phyloP scores from a whole-genome alignment of 139 green algal genomes.

The Chlorella sp. region DNA sequence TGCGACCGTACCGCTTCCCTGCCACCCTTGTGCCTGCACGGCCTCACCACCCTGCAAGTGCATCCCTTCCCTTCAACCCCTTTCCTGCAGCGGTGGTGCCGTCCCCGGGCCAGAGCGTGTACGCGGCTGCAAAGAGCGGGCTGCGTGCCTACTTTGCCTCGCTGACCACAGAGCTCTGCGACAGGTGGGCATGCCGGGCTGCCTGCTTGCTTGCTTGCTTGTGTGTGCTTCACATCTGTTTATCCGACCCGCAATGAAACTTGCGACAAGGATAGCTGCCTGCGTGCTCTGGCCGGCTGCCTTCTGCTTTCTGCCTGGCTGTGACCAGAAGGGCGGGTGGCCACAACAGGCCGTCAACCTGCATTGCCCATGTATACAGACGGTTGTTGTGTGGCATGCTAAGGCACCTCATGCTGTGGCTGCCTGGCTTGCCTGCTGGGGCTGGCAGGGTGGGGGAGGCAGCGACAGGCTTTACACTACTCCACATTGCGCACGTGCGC shows the following conservation, averaged over 20 bases:
- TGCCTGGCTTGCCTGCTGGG: too few species aligned
- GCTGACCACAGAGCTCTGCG: constrained; percentile 71
- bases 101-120: constrained; percentile 72
- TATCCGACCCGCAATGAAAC: too few species aligned
- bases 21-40: too few species aligned
- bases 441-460: too few species aligned
- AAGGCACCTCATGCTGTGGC: not conserved
- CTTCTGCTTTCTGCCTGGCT: too few species aligned
- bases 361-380: not conserved
- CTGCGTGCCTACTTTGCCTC: constrained; percentile 81
- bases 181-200: constrained; percentile 41
- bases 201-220: too few species aligned
- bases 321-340: not conserved
- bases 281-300: too few species aligned
- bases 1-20: not conserved
- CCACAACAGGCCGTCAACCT: not conserved
- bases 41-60: too few species aligned
- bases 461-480: too few species aligned
- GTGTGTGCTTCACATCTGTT: too few species aligned
- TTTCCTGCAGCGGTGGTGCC: constrained; percentile 64
- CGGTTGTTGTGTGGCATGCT: not conserved
- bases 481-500: too few species aligned
- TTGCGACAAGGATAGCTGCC: too few species aligned
- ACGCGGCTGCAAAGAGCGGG: constrained; percentile 76
- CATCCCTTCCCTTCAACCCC: not conserved